Base-by-base conservation (phyloP, 148 eudicot genomes). In the Rhododendron griersonianum region DNA sequence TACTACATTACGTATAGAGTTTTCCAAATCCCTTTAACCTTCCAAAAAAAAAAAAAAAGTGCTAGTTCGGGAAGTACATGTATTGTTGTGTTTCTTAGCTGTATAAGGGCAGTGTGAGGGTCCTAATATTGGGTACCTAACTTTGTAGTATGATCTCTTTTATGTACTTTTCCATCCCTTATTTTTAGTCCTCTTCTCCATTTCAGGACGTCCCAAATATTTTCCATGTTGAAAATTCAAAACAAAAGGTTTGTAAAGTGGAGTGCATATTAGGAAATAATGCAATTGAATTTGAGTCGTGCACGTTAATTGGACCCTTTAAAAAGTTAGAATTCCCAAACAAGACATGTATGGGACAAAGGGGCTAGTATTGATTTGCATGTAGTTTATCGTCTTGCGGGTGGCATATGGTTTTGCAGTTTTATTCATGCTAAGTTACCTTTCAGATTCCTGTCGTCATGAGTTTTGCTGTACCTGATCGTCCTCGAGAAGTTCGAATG, bases 401-500 rank as follows among this genome's bases (percentile, higher is more conserved):
- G 67, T 81, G 44, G 83, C 59, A 59, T 81, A 51, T 81, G 13
- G 23, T n/a, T 30, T 80, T 33, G 65, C 45, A 51, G 39, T 81
- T 53, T 47, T 47, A 53, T 81, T 63, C 19, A 86, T 35, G 33
- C 80, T 55, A 28, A 74, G 63, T 67, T 79, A 65, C 28, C 14
- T 44, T 33, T 77, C 91, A 97, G 99, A 91, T 97, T 81, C 99
- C 99, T 55, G 91, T 93, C 59, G 95, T 95, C 75, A 97, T 97
- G 98, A 86, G 96, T 76, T 97, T 97, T 89, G 95, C 98, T 5
- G 93, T 89, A 65, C 94, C 98, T 88, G 98, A 97, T 84, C 95
- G 94, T 87, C 98, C 99, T 84, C 93, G 95, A 30, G 99, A 97
- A 89, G 91, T 97, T 86, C 98, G 99, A 73, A 90, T 94, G 95